Percentiles rank a stretch among this genome's conserved stretches.
Conservation (phyloP, 2,329 filamentous ascomycete genomes). For the Hirsutella rhossiliensis region DNA sequence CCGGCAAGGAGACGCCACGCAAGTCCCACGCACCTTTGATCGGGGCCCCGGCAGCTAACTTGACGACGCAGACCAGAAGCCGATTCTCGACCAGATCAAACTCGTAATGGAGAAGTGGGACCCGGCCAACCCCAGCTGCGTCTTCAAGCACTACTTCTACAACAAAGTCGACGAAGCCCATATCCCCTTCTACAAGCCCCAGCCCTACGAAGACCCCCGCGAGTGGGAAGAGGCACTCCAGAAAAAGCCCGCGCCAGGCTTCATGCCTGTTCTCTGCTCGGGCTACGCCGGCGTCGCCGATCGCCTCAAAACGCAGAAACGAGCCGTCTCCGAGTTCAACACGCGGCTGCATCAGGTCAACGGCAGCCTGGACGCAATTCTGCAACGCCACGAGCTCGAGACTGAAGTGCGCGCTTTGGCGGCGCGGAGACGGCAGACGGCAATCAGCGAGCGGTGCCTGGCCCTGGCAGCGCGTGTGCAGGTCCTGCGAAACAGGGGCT, state of each 20-base stretch:
- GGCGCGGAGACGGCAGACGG: slow-evolving; percentile 58
- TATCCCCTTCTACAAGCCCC: slow-evolving; percentile 66
- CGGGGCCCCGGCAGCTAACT: slow-evolving; percentile 4
- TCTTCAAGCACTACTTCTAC: slow-evolving; percentile 78
- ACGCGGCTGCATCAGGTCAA: slow-evolving; percentile 70
- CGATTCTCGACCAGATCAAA: slow-evolving; percentile 61
- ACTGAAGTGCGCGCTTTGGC: slow-evolving; percentile 64
- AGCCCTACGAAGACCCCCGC: slow-evolving; percentile 56
- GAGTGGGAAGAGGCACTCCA: slow-evolving; percentile 78
- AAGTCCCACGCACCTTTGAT: slow-evolving; percentile 10
- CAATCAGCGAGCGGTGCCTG: slow-evolving; percentile 61
- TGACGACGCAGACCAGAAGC: slow-evolving; percentile 43
- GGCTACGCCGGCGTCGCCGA: slow-evolving; percentile 63
- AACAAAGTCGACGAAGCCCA: slow-evolving; percentile 66
- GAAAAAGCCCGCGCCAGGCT: slow-evolving; percentile 64
- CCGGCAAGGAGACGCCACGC: slow-evolving; percentile 37
- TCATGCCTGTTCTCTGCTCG: slow-evolving; percentile 63
- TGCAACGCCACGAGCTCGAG: slow-evolving; percentile 65
- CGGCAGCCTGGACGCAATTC: slow-evolving; percentile 55
- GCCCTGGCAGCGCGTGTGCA: slow-evolving; percentile 70
- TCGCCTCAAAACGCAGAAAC: slow-evolving; percentile 60
- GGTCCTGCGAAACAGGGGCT: slow-evolving; percentile 68
- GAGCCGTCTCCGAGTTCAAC: slow-evolving; percentile 58
- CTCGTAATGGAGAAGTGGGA: slow-evolving; percentile 65
- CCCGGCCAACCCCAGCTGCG: slow-evolving; percentile 52